Conservation (phyloP, 352 stramenopile species). For the Pythium monospermum region DNA sequence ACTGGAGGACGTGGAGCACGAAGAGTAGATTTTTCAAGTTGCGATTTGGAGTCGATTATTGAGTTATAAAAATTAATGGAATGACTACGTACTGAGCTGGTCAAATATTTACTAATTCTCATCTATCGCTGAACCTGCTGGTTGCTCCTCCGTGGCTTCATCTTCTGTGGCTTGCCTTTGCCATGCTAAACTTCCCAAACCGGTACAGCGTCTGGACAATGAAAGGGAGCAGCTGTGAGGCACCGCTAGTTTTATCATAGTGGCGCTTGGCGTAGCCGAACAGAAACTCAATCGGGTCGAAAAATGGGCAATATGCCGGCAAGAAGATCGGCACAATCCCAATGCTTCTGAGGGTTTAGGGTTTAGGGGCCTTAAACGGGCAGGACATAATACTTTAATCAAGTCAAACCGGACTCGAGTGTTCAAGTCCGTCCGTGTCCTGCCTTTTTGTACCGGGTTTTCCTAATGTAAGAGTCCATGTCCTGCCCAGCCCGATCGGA, state of each 20-base stretch:
- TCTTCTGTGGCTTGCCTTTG: conserved; percentile 2
- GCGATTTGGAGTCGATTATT: neutral
- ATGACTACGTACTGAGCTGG: neutral
- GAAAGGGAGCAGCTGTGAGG: conserved; percentile 2
- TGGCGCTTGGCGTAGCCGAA: conserved; percentile 19
- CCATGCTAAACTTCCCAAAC: conserved; percentile 6
- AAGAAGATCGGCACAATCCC: conserved; percentile 20
- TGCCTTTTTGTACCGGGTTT: too few relatives aligned
- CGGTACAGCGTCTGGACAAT: conserved; percentile 6
- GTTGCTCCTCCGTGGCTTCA: conserved; percentile 3
- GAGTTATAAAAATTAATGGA: neutral
- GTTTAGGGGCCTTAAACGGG: too few relatives aligned
- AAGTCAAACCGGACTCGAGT: too few relatives aligned
- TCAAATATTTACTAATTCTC: neutral
- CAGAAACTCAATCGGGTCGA: conserved; percentile 25
- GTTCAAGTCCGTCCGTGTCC: too few relatives aligned
- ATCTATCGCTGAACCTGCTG: neutral
- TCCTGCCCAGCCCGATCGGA: too few relatives aligned
- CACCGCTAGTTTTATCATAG: conserved; percentile 8
- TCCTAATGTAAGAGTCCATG: too few relatives aligned
- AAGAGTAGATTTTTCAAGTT: neutral
- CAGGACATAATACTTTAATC: too few relatives aligned
- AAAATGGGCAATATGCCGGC: conserved; percentile 24
- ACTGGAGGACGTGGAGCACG: neutral
- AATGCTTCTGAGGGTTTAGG: conserved; percentile 19